Evolutionary conservation across 2,329 filamentous ascomycete species (phyloP), one percentile per base, ranked within the genome.

Genomic region (Phoma sp.): DNA sequence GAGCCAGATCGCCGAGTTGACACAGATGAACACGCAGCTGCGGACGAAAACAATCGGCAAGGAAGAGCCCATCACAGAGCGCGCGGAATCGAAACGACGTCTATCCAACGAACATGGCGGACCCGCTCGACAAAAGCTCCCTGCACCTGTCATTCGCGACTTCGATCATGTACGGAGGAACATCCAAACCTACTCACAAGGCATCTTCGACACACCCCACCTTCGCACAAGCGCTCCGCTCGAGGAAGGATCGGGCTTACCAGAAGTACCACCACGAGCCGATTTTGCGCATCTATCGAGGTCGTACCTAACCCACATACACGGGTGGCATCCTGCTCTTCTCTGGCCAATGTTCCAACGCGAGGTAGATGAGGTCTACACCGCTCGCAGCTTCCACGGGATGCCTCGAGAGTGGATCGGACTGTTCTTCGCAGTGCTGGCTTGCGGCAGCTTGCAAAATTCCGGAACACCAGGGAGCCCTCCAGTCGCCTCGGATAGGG

Each of bases 271-370:
- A 0, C 80, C 88, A 1, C 88, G 87, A 60, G 78, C 85, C 23
- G 75, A 87, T 18, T 86, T 87, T 23, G 91, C 96, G 58, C 85
- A 84, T 61, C 80, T 97, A 2, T 76, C 97, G 26, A 82, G 84
- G 28, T 83, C 88, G 30, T 99, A 96, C 74, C 89, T 90, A 64
- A 81, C 83, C 32, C 89, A 88, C 6, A 81, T 91, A 20, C 93
- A 98, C 71, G 84, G 87, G 26, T 88, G 91, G 73, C 88, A 93
- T 62, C 95, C 95, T 0, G 87, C 96, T 36, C 68, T 98, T 9
- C 91, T 98, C 73, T 96, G 93, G 90, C 90, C 91, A 2, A 89
- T 84, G 0, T 96, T 98, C 66, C 82, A 88, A 65, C 81, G 84
- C 40, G 84, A 89, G 45, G 89, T 93, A 56, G 91, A 96, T 51